These are phyloP conservation scores for Mrakia gelida DNA, from an alignment of 768 basidiomycete species.

Conservation along the genomic window DNA sequence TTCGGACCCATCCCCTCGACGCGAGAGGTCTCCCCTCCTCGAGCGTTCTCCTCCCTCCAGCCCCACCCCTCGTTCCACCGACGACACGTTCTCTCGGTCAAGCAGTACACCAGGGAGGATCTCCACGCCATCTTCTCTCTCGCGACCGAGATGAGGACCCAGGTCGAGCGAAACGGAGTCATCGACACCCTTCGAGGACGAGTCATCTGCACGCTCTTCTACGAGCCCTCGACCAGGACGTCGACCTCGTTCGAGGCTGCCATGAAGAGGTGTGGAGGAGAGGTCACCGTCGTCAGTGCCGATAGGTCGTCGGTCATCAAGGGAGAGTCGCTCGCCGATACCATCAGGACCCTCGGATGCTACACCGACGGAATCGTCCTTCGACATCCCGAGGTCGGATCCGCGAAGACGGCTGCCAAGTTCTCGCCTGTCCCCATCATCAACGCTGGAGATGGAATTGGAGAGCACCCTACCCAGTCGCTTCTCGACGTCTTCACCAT, in stretches of 20 bases:
- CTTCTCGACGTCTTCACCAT: constrained; percentile 69
- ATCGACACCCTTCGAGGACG: constrained; percentile 87
- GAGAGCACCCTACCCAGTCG: constrained; percentile 82
- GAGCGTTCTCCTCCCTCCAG: constrained; percentile 51
- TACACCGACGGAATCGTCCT: constrained; percentile 93
- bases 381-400: constrained; percentile 89
- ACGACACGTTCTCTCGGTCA: constrained; percentile 88
- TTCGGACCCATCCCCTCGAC: background rate
- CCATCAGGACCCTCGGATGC: constrained; percentile 87
- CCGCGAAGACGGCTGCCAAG: constrained; percentile 92
- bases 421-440: constrained; percentile 91
- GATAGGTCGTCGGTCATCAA: constrained; percentile 85
- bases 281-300: constrained; percentile 78
- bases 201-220: constrained; percentile 87
- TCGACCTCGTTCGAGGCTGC: constrained; percentile 95
- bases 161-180: constrained; percentile 83
- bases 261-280: constrained; percentile 96
- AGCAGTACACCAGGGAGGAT: constrained; percentile 83
- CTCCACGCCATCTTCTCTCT: constrained; percentile 89
- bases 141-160: constrained; percentile 93
- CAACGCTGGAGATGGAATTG: constrained; percentile 94
- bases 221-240: constrained; percentile 94
- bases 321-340: constrained; percentile 89
- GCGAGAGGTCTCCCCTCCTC: constrained; percentile 35
- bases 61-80: constrained; percentile 86